phyloP scores from a whole-genome alignment of 2,329 filamentous ascomycete genomes.

The Apiospora kogelbergensis region DNA sequence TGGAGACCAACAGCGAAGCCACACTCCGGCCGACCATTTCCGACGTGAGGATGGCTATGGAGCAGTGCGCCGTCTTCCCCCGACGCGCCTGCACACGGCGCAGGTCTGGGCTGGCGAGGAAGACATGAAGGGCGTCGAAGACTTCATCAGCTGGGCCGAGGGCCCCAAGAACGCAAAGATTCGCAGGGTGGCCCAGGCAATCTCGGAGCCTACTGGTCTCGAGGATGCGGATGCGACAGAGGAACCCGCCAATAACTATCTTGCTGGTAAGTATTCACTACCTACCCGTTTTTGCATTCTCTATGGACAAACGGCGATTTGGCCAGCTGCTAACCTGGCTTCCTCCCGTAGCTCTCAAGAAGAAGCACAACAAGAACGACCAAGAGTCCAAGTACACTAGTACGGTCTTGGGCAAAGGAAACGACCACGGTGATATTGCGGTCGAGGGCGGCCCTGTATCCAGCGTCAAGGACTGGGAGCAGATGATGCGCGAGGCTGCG shows the following conservation, averaged over 20 bases:
- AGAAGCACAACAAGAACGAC: conserved; percentile 86
- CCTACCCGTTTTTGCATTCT: neutral
- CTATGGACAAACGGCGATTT: neutral
- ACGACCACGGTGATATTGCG: conserved; percentile 69
- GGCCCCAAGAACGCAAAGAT: conserved; percentile 78
- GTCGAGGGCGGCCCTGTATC: conserved; percentile 76
- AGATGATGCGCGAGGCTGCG: conserved; percentile 36
- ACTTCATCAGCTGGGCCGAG: conserved; percentile 77
- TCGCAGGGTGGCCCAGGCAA: conserved; percentile 73
- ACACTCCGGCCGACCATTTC: conserved; percentile 64
- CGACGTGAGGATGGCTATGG: conserved; percentile 83
- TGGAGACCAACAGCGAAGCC: conserved; percentile 65
- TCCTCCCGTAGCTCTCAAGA: conserved; percentile 70
- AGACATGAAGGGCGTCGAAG: conserved; percentile 74
- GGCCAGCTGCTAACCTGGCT: conserved; percentile 7
- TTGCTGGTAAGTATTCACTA: conserved; percentile 53
- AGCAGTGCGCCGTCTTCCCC: conserved; percentile 76
- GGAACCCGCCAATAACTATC: conserved; percentile 57
- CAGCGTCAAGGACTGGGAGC: conserved; percentile 67
- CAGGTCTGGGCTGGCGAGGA: conserved; percentile 71
- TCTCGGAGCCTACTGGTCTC: conserved; percentile 33
- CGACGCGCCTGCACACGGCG: conserved; percentile 65
- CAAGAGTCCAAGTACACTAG: conserved; percentile 85
- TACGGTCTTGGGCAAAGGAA: conserved; percentile 74
- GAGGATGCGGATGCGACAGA: conserved; percentile 52